A percentile compares a stretch with the other conserved stretches of the same genome.
Evolutionary conservation across 192 early-diverging fungal genomes (phyloP).

Genomic region (Chytriomyces sp.): DNA sequence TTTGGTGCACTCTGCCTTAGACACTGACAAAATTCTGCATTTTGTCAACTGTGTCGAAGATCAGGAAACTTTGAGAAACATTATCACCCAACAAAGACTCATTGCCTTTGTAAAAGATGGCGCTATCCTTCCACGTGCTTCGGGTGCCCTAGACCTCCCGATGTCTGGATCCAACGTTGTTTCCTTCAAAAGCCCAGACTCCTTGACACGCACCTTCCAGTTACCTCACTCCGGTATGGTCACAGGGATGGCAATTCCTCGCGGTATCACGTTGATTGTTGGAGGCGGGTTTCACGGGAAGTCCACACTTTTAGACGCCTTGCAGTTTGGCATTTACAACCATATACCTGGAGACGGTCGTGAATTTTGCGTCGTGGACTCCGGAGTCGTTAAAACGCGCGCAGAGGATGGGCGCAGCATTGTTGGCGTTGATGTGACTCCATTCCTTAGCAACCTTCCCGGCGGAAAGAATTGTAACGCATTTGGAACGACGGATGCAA

Average conservation of each 20-base stretch:
- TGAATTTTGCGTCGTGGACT: slow-evolving; percentile 51
- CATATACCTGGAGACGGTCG: slow-evolving; percentile 57
- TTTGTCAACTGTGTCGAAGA: too few relatives aligned
- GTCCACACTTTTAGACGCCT: slow-evolving; percentile 58
- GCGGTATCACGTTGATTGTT: slow-evolving; percentile 56
- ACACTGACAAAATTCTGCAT: too few relatives aligned
- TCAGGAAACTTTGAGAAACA: too few relatives aligned
- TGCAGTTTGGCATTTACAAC: slow-evolving; percentile 59
- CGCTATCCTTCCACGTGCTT: too few relatives aligned
- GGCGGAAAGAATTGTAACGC: slow-evolving; percentile 41
- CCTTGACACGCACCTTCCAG: too few relatives aligned
- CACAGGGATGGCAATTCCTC: slow-evolving; percentile 49
- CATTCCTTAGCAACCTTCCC: slow-evolving; percentile 59
- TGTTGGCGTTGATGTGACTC: slow-evolving; percentile 48
- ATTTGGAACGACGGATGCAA: slow-evolving; percentile 54
- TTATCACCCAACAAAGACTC: too few relatives aligned
- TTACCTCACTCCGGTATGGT: too few relatives aligned
- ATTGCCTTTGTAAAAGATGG: too few relatives aligned
- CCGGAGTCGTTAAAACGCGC: slow-evolving; percentile 43
- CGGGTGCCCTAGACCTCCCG: too few relatives aligned
- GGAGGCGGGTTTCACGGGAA: slow-evolving; percentile 64
- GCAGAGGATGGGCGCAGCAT: slow-evolving; percentile 59
- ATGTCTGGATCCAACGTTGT: too few relatives aligned
- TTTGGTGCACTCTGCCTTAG: too few relatives aligned
- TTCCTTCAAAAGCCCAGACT: too few relatives aligned